These are phyloP conservation scores for Mycogone perniciosa DNA, from an alignment of 2,329 filamentous ascomycete genomes.

Conservation along the genomic window DNA sequence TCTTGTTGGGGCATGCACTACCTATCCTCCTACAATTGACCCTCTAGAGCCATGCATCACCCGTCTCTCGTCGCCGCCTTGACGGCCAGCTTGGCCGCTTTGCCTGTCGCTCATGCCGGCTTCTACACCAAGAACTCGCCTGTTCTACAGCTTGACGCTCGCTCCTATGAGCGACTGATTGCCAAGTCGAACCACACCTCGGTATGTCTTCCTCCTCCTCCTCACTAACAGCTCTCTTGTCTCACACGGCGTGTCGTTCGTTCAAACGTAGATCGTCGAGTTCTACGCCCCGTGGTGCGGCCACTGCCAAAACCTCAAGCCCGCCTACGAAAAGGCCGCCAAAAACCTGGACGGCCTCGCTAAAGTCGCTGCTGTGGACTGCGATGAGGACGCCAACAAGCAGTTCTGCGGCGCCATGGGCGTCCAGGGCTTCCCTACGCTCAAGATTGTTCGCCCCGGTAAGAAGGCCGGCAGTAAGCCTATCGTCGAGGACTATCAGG, in stretches of 20 bases:
- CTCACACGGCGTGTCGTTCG: neutral
- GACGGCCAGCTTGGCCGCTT: constrained; percentile 55
- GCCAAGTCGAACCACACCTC: constrained; percentile 86
- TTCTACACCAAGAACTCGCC: constrained; percentile 83
- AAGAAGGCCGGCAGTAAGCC: constrained; percentile 74
- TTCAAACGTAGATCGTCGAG: constrained; percentile 52
- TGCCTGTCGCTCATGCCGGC: constrained; percentile 60
- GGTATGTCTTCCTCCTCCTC: constrained; percentile 45
- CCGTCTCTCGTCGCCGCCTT: constrained; percentile 40
- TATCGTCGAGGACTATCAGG: constrained; percentile 84
- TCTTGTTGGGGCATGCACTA: neutral
- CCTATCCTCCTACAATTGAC: neutral
- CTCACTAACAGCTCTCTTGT: neutral
- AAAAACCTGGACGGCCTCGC: constrained; percentile 84
- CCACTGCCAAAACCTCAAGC: constrained; percentile 93
- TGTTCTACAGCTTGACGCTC: constrained; percentile 74
- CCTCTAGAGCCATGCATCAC: constrained; percentile 43
- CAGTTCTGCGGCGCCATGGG: constrained; percentile 77
- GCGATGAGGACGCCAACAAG: constrained; percentile 92
- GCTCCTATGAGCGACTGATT: constrained; percentile 76
- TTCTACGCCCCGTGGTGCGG: constrained; percentile 99
- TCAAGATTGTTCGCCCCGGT: constrained; percentile 85
- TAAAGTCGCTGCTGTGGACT: constrained; percentile 91
- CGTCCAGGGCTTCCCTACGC: constrained; percentile 87
- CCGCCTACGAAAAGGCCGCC: constrained; percentile 90